phyloP scores from a whole-genome alignment of 2,329 filamentous ascomycete species.

The Colletotrichum agaves region DNA sequence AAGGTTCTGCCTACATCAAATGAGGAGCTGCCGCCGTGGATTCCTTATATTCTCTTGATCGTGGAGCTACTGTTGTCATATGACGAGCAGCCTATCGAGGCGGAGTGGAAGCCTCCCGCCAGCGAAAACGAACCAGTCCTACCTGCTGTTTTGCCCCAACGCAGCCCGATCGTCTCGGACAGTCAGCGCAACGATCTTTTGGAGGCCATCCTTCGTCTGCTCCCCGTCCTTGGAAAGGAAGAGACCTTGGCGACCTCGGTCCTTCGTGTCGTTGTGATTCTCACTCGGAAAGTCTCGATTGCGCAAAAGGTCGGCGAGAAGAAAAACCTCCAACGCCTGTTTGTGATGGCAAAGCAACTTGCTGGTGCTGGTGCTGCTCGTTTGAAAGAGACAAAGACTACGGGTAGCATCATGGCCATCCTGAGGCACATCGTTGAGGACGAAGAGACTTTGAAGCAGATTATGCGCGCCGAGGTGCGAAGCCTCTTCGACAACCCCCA shows the following conservation, averaged over 20 bases:
- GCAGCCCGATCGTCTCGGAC: slow-evolving; percentile 64
- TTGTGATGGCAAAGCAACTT: slow-evolving; percentile 95
- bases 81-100: slow-evolving; percentile 82
- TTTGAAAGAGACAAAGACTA: slow-evolving; percentile 66
- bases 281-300: slow-evolving; percentile 82
- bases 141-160: slow-evolving; percentile 60
- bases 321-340: slow-evolving; percentile 87
- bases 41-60: slow-evolving; percentile 89
- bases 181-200: slow-evolving; percentile 79
- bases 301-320: slow-evolving; percentile 85
- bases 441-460: slow-evolving; percentile 87
- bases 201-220: slow-evolving; percentile 80
- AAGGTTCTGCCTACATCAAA: slow-evolving; percentile 43
- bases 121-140: slow-evolving; percentile 60
- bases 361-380: slow-evolving; percentile 81
- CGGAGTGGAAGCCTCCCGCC: slow-evolving; percentile 73
- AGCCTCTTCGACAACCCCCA: slow-evolving; percentile 73
- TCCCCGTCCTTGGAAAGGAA: slow-evolving; percentile 90
- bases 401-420: slow-evolving; percentile 80
- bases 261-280: slow-evolving; percentile 83
- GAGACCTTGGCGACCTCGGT: slow-evolving; percentile 85
- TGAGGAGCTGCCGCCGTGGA: slow-evolving; percentile 90
- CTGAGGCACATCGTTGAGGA: slow-evolving; percentile 95
- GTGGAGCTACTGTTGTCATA: slow-evolving; percentile 91
- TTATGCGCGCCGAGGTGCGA: slow-evolving; percentile 91